These are phyloP conservation scores for Podaxis rugospora DNA, from an alignment of 768 basidiomycete genomes.

Conservation along the genomic window DNA sequence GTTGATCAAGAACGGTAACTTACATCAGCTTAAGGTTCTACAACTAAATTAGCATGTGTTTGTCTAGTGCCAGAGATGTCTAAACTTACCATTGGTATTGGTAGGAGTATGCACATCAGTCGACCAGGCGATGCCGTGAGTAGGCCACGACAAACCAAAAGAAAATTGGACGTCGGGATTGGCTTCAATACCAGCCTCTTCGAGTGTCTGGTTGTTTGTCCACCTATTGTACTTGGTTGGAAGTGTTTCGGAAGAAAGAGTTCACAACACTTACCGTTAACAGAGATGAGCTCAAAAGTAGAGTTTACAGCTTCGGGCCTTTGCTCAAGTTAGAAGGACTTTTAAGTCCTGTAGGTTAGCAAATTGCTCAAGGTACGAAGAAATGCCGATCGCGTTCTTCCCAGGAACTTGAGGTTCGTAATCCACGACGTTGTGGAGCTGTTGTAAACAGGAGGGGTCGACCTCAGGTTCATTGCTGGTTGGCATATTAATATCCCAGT, in stretches of 20 bases:
- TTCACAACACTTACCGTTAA: slow-evolving; percentile 43
- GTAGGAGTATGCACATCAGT: slow-evolving; percentile 41
- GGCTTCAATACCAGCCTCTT: slow-evolving; percentile 57
- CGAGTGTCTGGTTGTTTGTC: slow-evolving; percentile 53
- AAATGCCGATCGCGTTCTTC: slow-evolving; percentile 50
- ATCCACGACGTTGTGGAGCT: slow-evolving; percentile 50
- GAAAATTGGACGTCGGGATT: slow-evolving; percentile 66
- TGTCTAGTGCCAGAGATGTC: not conserved
- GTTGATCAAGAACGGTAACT: not conserved
- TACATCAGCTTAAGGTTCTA: slow-evolving; percentile 20
- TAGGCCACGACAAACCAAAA: slow-evolving; percentile 61
- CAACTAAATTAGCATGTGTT: not conserved
- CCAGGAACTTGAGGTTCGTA: slow-evolving; percentile 37
- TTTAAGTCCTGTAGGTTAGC: slow-evolving; percentile 49
- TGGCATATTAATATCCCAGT: not conserved
- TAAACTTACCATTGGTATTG: slow-evolving; percentile 31
- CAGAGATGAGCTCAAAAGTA: slow-evolving; percentile 47
- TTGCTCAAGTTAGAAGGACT: slow-evolving; percentile 45
- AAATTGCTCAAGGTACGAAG: slow-evolving; percentile 49
- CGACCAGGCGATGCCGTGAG: slow-evolving; percentile 52
- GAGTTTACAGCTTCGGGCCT: slow-evolving; percentile 44
- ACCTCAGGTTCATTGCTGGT: slow-evolving; percentile 21
- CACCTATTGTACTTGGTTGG: slow-evolving; percentile 33
- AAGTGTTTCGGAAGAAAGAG: not conserved
- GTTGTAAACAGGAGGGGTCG: slow-evolving; percentile 37